A percentile compares a stretch with the other conserved stretches of the same genome.
Evolutionary conservation across 768 basidiomycete genomes (phyloP).

Genomic region (Podaxis sp.): DNA sequence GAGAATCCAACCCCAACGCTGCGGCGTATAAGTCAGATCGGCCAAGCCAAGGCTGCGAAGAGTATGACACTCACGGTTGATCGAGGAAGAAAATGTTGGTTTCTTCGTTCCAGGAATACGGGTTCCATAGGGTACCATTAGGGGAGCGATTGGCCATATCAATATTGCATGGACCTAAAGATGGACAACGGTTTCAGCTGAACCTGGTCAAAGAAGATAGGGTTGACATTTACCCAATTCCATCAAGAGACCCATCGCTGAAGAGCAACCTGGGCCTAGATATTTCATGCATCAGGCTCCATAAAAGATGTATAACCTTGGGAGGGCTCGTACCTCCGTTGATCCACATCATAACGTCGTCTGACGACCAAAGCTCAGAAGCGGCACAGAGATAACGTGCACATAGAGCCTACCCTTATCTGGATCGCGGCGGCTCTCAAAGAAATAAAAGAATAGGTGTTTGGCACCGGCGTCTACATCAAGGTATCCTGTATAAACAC

Average conservation of each 20-base stretch:
- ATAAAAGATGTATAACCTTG: neutral
- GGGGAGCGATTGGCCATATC: slow-evolving; percentile 51
- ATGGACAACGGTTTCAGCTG: neutral
- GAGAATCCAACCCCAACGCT: slow-evolving; percentile 27
- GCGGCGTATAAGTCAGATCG: slow-evolving; percentile 19
- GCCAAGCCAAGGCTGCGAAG: slow-evolving; percentile 62
- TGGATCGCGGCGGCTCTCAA: slow-evolving; percentile 65
- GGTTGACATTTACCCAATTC: slow-evolving; percentile 53
- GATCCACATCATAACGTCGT: slow-evolving; percentile 61
- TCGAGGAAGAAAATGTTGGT: slow-evolving; percentile 65
- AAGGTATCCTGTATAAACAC: slow-evolving; percentile 53
- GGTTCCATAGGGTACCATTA: slow-evolving; percentile 52
- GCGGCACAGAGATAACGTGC: neutral
- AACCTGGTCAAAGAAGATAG: neutral
- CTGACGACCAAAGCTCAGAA: slow-evolving; percentile 17
- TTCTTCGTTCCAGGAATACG: slow-evolving; percentile 66
- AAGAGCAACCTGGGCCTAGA: slow-evolving; percentile 40
- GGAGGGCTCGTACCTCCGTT: slow-evolving; percentile 37
- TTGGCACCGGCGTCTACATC: slow-evolving; percentile 54
- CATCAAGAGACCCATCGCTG: slow-evolving; percentile 61
- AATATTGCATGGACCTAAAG: slow-evolving; percentile 42
- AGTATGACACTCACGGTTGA: slow-evolving; percentile 56
- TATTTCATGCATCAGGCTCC: neutral
- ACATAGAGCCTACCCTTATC: slow-evolving; percentile 30
- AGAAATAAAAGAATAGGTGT: slow-evolving; percentile 79